Conservation (phyloP, 805 yeast genomes). For the Candida ipomoeae region DNA sequence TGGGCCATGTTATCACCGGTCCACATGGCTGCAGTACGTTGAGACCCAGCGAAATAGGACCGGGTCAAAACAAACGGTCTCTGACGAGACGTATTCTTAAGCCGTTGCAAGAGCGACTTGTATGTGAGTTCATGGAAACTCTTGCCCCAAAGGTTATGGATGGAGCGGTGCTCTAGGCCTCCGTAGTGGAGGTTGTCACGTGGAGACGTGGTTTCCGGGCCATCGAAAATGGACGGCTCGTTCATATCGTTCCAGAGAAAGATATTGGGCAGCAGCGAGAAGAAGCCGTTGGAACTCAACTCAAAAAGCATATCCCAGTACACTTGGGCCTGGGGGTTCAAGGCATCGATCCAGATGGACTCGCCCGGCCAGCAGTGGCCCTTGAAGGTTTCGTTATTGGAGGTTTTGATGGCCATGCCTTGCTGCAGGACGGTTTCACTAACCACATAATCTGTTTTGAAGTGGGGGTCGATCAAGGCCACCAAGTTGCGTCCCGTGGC, state of each 20-base stretch:
- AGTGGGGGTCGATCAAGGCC: slow-evolving; percentile 86
- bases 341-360: slow-evolving; percentile 87
- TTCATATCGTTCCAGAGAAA: slow-evolving; percentile 98
- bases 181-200: slow-evolving; percentile 76
- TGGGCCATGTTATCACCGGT: slow-evolving; percentile 94
- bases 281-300: slow-evolving; percentile 30
- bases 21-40: slow-evolving; percentile 91
- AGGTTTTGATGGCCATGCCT: slow-evolving; percentile 43
- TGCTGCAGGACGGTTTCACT: slow-evolving; percentile 48
- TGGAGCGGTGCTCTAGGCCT: slow-evolving; percentile 83
- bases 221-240: slow-evolving; percentile 92
- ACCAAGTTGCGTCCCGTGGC: slow-evolving; percentile 77
- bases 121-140: slow-evolving; percentile 79
- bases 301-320: slow-evolving; percentile 58
- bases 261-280: slow-evolving; percentile 56
- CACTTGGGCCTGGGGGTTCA: slow-evolving; percentile 56
- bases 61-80: slow-evolving; percentile 89
- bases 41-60: slow-evolving; percentile 87
- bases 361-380: slow-evolving; percentile 99
- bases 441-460: slow-evolving; percentile 66
- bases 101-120: slow-evolving; percentile 55
- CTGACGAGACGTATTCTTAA: slow-evolving; percentile 37
- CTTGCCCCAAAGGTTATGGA: slow-evolving; percentile 82
- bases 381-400: slow-evolving; percentile 49
- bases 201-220: slow-evolving; percentile 91